Conservation (phyloP, 495 filamentous ascomycete genomes). For the Terfezia boudieri region DNA sequence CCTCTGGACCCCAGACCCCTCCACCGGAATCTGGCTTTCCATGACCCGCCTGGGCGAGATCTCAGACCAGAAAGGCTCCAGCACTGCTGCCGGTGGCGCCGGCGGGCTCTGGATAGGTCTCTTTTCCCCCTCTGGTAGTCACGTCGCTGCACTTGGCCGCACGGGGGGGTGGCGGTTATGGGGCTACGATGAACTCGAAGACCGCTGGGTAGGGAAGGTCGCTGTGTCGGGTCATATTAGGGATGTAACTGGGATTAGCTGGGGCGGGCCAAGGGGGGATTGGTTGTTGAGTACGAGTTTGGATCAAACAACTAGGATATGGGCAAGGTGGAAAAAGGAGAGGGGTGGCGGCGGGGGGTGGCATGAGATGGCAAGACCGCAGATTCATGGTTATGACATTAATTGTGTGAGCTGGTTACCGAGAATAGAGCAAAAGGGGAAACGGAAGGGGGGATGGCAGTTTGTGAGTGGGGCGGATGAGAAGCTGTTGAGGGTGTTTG, state of each 20-base stretch:
- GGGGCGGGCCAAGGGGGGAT: constrained; percentile 50
- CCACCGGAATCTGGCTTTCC: constrained; percentile 77
- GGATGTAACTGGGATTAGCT: constrained; percentile 55
- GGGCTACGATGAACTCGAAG: constrained; percentile 31
- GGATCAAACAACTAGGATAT: constrained; percentile 87
- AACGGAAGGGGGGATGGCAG: constrained; percentile 22
- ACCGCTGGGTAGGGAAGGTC: constrained; percentile 50
- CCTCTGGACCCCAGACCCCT: constrained; percentile 66
- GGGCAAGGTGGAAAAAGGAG: constrained; percentile 51
- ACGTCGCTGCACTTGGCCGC: constrained; percentile 59
- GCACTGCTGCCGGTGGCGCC: constrained; percentile 81
- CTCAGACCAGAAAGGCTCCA: constrained; percentile 78
- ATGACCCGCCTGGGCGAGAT: constrained; percentile 72
- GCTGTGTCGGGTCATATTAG: constrained; percentile 70
- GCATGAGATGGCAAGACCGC: constrained; percentile 90
- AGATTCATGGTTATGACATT: constrained; percentile 95
- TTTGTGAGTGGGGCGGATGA: constrained; percentile 97
- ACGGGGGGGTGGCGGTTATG: constrained; percentile 88
- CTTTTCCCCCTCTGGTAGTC: constrained; percentile 60
- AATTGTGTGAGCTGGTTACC: constrained; percentile 72
- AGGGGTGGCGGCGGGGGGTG: constrained; percentile 32
- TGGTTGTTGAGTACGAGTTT: constrained; percentile 75
- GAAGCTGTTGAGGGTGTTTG: constrained; percentile 87
- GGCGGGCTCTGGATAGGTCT: constrained; percentile 92
- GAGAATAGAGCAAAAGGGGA: not conserved